Base-by-base conservation (phyloP, 2,329 filamentous ascomycete species). In the Fusarium humuli region DNA sequence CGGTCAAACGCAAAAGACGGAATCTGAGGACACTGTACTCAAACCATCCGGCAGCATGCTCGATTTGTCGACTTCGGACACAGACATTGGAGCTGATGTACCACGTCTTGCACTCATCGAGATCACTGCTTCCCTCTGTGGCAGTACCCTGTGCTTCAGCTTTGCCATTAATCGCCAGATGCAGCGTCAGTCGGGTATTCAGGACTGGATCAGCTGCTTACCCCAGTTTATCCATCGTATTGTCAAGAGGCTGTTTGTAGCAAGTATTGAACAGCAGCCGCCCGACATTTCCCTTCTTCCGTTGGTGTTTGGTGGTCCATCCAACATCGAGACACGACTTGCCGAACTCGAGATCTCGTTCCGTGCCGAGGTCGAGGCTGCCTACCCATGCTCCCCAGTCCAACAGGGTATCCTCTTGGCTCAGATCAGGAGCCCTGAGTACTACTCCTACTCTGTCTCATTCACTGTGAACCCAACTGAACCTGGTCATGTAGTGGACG, bases 351-450 rank as follows among this genome's bases (percentile, higher is more conserved):
- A 25, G 0, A 60, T 71, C 6, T 23, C 34, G n/a, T 12, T 16
- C 18, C 5, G 13, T 5, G 14, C 20, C 1, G 22, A 47, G 0
- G 16, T 75, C 14, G 72, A 75, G 34, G 61, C 58, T 2, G 53
- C 41, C 9, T 75, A 73, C 1, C 73, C 73, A 6, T 73, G 69
- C 55, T 73, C 73, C 1, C 34, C 69, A 1, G 60, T 75, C 2
- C 73, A 75, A 32, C 66, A 73, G 16, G 73, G 72, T 3, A 72
- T 75, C 1, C 45, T 76, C 1, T 45, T 76, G 6, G 67, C 69
- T 0, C 73, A 75, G 41, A 60, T 71, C 25, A 68, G 37, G n/a
- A 49, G 61, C 14, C 52, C 73, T 5, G 53, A 49, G 1, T 63
- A 65, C 16, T 75, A 74, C 34, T 57, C 71, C 4, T 74, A 75